Base-by-base conservation (phyloP, 1,139 yeast genomes). In the Suhomyces atakaporum region DNA sequence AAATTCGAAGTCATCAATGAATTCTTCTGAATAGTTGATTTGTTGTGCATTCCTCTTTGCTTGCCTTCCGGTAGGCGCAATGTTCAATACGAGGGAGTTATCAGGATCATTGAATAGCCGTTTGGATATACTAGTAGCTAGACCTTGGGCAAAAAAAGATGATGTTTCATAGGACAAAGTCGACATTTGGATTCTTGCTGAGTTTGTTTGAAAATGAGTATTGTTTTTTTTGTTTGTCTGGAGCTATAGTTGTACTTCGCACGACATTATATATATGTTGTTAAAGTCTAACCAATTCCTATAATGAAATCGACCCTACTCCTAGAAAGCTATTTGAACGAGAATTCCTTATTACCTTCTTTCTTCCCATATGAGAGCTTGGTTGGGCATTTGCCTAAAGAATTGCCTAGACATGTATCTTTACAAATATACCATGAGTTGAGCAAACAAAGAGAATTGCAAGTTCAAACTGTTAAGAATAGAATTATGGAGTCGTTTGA, bases 11-110 rank as follows among this genome's bases (percentile, higher is more conserved):
- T 85, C 95, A 43, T 81, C 84, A 38, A 62, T 67, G 31, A 50
- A 56, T 35, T 60, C 72, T 50, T 89, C 97, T 0, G 96, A 92
- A 54, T 89, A 90, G 57, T 85, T 88, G 36, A 88, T 79, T 33
- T 81, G 83, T 35, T 79, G 76, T 3, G 89, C 81, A 40, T 73
- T 67, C 50, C 97, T 75, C 54, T 88, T 88, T 24, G 89, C 84
- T 26, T 84, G 75, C 46, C 96, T 75, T 6, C 88, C 79, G 3
- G 83, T 81, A 3, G 90, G 88, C 4, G 85, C 83, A 3, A 88
- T 76, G 32, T 61, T 67, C 27, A 84, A 73, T 44, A 84, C 76
- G 28, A 89, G 64, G 0, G 74, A 63, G 41, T 66, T 68, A 10
- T 90, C 83, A 8, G 80, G 80, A 48, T 81, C 82, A 36, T 78